Evolutionary conservation across 306 rosid genomes (phyloP), one percentile per base, ranked within the genome.

Genomic region (Dalbergia cultrata): DNA sequence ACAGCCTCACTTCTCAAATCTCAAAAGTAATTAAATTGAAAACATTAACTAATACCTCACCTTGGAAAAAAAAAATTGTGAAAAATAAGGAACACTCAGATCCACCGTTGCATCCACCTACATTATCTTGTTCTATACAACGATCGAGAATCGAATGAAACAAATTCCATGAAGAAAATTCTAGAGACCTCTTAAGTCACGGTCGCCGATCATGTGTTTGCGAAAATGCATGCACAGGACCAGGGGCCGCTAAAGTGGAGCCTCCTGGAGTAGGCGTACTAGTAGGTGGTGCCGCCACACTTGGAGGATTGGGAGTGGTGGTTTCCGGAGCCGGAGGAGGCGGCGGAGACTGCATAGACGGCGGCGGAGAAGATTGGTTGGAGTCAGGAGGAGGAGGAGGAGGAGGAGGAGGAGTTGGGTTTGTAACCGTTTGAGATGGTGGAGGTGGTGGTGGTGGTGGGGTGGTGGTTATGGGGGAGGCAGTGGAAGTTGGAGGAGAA

Each of bases 211-310:
- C 62, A 13, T 13, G 8, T 4, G 14, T 13, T 13, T 9, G 69
- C 75, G 10, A 83, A 21, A 83, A 72, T 83, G 80, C 72, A 71
- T 84, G 88, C 64, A 72, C 84, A 8, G 98, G 97, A 69, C 93
- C 90, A 16, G 89, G 92, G 5, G 83, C 79, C 61, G 67, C 67
- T 44, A 60, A 67, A 70, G 41, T 83, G 61, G 89, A 78, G 61
- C 60, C 60, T 17, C 90, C 84, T 6, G 96, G 93, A 0, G 89
- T 86, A 64, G 97, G 90, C 0, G 90, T 88, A 56, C 73, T 78
- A 43, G 22, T 17, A 5, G 95, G 92, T 3, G 99, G 86, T 45
- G 82, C 75, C 9, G 92, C 92, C 37, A 73, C 86, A 22, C 49
- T 79, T 3, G 88, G 79, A 22, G 88, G 64, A 34, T 21, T 69